Percentiles rank a stretch among this genome's conserved stretches.
These are phyloP conservation scores for Ogataea naganishii DNA, from an alignment of 805 yeast genomes.

Conservation along the genomic window DNA sequence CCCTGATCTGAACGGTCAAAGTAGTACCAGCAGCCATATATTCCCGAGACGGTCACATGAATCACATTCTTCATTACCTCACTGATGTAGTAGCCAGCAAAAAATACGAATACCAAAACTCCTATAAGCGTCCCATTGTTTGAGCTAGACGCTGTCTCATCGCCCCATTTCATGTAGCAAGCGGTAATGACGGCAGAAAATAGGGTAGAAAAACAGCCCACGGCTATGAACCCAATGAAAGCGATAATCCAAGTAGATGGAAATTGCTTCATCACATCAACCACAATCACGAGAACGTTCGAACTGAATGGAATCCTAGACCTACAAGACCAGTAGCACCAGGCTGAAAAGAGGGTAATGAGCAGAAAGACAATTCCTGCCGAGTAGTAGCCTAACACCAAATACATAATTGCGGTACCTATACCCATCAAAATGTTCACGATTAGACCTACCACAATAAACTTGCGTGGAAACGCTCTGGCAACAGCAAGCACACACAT, in stretches of 20 bases:
- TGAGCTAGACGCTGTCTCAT: too few species aligned
- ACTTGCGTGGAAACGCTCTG: conserved; percentile 52
- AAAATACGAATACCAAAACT: conserved; percentile 58
- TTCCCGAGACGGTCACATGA: conserved; percentile 68
- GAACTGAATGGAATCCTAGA: conserved; percentile 68
- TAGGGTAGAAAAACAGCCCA: conserved; percentile 56
- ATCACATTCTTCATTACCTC: conserved; percentile 71
- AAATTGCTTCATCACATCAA: conserved; percentile 59
- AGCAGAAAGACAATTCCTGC: conserved; percentile 71
- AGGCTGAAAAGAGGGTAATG: conserved; percentile 41
- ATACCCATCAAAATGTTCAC: conserved; percentile 60
- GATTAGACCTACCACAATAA: conserved; percentile 62
- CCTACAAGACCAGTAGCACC: conserved; percentile 67
- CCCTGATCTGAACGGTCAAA: conserved; percentile 41
- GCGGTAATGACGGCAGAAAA: conserved; percentile 66
- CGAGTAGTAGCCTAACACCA: conserved; percentile 61
- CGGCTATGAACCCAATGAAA: conserved; percentile 34
- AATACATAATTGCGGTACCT: conserved; percentile 70
- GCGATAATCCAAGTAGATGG: conserved; percentile 59
- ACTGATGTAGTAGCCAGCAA: conserved; percentile 76
- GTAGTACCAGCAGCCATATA: conserved; percentile 85
- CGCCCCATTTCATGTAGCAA: conserved; percentile 65
- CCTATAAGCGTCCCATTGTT: conserved; percentile 60
- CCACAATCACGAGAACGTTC: conserved; percentile 53
- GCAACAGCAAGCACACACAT: conserved; percentile 50